Percentiles rank a stretch among this genome's conserved stretches.
phyloP scores from a whole-genome alignment of 2,329 filamentous ascomycete species.

The Coniochaeta sp. region DNA sequence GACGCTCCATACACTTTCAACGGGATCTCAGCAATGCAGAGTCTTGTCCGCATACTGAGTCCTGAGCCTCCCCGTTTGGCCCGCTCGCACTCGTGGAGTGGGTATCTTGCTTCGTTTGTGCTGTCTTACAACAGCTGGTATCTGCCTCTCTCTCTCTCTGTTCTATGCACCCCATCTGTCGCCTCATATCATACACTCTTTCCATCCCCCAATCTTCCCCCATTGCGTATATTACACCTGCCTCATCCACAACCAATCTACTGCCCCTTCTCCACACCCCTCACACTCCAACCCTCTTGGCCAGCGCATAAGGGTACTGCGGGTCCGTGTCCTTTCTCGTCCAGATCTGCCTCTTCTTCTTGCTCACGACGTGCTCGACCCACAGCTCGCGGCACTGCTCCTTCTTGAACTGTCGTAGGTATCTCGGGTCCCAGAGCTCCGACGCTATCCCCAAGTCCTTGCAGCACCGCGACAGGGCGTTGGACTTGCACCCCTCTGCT shows the following conservation, averaged over 20 bases:
- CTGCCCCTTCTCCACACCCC: not conserved
- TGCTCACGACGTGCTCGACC: slow-evolving; percentile 80
- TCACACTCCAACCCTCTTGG: not conserved
- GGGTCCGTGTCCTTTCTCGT: slow-evolving; percentile 75
- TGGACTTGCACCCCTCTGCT: slow-evolving; percentile 95
- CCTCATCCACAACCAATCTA: not conserved
- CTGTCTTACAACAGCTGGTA: too few relatives aligned
- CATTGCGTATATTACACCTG: too few relatives aligned
- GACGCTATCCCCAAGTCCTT: slow-evolving; percentile 94
- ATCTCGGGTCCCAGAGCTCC: slow-evolving; percentile 94
- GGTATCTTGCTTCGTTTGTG: too few relatives aligned
- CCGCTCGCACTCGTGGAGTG: too few relatives aligned
- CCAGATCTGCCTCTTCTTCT: slow-evolving; percentile 87
- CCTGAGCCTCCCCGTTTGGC: too few relatives aligned
- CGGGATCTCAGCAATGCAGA: too few relatives aligned
- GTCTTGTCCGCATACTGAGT: too few relatives aligned
- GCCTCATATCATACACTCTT: too few relatives aligned
- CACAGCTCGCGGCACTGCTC: slow-evolving; percentile 71
- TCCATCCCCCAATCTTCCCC: not conserved
- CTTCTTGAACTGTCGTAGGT: slow-evolving; percentile 75
- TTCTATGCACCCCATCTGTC: too few relatives aligned
- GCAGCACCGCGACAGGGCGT: slow-evolving; percentile 95
- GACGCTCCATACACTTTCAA: too few relatives aligned
- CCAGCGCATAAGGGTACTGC: slow-evolving; percentile 49
- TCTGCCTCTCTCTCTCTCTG: too few relatives aligned